Evolutionary conservation across 805 yeast genomes (phyloP), one percentile per base, ranked within the genome.

Genomic region (Schizosaccharomyces japonicus): DNA sequence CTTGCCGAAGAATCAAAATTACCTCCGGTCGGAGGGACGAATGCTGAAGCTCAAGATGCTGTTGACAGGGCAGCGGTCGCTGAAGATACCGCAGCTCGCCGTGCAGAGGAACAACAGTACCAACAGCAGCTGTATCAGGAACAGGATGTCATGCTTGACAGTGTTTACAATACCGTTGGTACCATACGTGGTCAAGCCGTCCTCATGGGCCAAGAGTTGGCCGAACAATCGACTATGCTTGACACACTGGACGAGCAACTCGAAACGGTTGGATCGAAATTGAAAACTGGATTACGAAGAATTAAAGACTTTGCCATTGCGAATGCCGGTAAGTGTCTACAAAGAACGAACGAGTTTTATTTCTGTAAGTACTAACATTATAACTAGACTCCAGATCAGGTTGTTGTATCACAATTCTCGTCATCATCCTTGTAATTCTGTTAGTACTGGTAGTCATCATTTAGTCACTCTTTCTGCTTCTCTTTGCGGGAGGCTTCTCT

Each of bases 81-180:
- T 29, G 32, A 13, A 7, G 17, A 19, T 25, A 19, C 28, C n/a
- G 42, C 17, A 36, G 42, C 17, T n/a, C 27, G 23, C 27, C 42
- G 23, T 13, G 17, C n/a, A 5, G 1, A n/a, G n/a, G 17, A 27
- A 17, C 28, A 28, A 42, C 46, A 42, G 21, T 8, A 23, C 17
- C 46, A 42, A 27, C 15, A 42, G 15, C 46, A 42, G 30, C 29
- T 42, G 11, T 42, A 28, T 15, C 19, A 42, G 11, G 30, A 42
- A 27, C 46, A 42, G 32, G 46, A 42, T 21, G 33, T 28, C 11
- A 27, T 28, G 46, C 31, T 42, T 10, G 46, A 42, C 31, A 21
- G 33, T 1, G 46, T 42, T 2, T 28, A 29, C 29, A 23, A 42
- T 17, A 42, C 33, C 3, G n/a, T 42, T 17, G 46, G 46, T 26